Evolutionary conservation across 208 protist species (phyloP).

Genomic region (Trypanosoma lewisi): DNA sequence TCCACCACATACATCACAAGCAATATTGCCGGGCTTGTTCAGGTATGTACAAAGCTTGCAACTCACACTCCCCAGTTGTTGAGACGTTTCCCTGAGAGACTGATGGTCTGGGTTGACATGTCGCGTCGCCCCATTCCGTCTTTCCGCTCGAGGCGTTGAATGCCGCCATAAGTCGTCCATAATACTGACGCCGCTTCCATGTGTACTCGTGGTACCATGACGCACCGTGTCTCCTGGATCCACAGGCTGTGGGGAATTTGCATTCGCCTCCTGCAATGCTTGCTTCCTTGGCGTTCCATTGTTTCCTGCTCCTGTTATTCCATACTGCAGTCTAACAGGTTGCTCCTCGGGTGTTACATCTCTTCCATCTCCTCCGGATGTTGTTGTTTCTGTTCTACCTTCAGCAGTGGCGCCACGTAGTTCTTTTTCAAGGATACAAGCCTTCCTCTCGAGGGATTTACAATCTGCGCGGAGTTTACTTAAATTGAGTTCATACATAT

Average conservation of each 20-base stretch:
- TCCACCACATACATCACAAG: too few relatives aligned
- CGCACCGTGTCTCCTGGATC: background rate
- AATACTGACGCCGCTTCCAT: background rate
- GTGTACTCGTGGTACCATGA: background rate
- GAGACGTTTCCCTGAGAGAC: too few relatives aligned
- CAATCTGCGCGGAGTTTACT: conserved; percentile 15
- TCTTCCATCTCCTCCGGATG: background rate
- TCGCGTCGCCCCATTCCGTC: background rate
- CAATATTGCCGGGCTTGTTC: too few relatives aligned
- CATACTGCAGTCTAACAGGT: background rate
- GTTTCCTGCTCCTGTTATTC: background rate
- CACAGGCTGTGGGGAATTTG: background rate
- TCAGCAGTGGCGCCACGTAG: background rate
- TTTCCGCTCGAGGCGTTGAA: background rate
- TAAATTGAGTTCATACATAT: conserved; percentile 23
- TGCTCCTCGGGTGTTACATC: background rate
- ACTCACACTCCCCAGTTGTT: too few relatives aligned
- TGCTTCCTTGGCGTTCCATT: background rate
- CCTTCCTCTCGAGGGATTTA: conserved; percentile 3
- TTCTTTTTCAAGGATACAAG: background rate
- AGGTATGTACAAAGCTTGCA: too few relatives aligned
- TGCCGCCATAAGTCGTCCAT: conserved; percentile 5
- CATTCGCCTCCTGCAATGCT: background rate
- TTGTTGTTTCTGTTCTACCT: background rate
- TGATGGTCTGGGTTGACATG: background rate